phyloP scores from a whole-genome alignment of 305 asterid genomes.

The Fraxinus platypoda region DNA sequence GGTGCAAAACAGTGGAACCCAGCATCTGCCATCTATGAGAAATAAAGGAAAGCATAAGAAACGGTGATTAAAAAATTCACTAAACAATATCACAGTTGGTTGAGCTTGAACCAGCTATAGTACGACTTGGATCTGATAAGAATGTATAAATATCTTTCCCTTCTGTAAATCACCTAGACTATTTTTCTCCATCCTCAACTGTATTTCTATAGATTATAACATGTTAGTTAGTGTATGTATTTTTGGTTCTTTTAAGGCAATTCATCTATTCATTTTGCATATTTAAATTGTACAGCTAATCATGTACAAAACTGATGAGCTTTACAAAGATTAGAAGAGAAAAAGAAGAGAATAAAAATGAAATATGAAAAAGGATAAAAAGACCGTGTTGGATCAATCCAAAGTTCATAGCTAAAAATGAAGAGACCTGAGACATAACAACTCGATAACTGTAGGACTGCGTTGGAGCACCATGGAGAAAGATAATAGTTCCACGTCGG shows the following conservation, averaged over 20 bases:
- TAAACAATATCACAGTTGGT: background rate
- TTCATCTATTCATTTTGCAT: background rate
- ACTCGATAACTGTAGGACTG: slow-evolving; percentile 91
- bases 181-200: background rate
- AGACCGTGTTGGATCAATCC: background rate
- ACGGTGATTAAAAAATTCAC: background rate
- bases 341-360: background rate
- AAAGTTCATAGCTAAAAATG: slow-evolving; percentile 9
- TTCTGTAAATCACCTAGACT: background rate
- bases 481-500: slow-evolving; percentile 75
- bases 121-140: background rate
- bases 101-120: background rate
- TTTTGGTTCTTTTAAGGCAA: background rate
- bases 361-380: background rate
- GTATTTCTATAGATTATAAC: background rate
- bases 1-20: slow-evolving; percentile 96
- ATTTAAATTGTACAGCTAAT: background rate
- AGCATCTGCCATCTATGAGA: slow-evolving; percentile 66
- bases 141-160: background rate
- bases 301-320: background rate
- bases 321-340: background rate
- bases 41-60: slow-evolving; percentile 14
- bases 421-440: slow-evolving; percentile 88
- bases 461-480: slow-evolving; percentile 97
- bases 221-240: background rate